phyloP scores from a whole-genome alignment of 2,329 filamentous ascomycete species.

The Mycosphaerella arachidis region DNA sequence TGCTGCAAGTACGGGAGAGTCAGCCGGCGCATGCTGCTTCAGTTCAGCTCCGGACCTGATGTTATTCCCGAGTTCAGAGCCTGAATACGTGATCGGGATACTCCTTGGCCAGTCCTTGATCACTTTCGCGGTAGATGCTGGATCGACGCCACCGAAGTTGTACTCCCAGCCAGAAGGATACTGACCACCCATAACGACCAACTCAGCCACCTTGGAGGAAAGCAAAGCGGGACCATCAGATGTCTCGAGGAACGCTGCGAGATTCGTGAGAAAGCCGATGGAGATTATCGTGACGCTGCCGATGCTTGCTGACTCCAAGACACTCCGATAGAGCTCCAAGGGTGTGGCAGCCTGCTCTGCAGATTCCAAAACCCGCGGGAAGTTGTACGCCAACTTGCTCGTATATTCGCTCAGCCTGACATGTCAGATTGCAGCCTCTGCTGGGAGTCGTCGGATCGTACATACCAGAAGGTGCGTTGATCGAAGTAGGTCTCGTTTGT shows the following conservation, averaged over 20 bases:
- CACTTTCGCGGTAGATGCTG: constrained; percentile 40
- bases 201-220: constrained; percentile 43
- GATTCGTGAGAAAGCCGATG: constrained; percentile 24
- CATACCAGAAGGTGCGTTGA: constrained; percentile 3
- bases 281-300: constrained; percentile 20
- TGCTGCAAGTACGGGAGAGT: constrained; percentile 13
- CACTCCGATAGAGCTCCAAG: constrained; percentile 9
- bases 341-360: constrained; percentile 11
- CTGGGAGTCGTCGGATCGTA: background rate
- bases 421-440: background rate
- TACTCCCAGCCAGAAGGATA: constrained; percentile 48
- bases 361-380: constrained; percentile 3
- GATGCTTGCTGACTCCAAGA: constrained; percentile 8
- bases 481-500: constrained; percentile 19
- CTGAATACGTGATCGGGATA: constrained; percentile 40
- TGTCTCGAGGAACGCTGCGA: constrained; percentile 47
- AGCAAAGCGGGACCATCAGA: constrained; percentile 42
- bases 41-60: constrained; percentile 41
- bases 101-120: constrained; percentile 43
- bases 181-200: constrained; percentile 51
- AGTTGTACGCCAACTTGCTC: constrained; percentile 16
- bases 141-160: constrained; percentile 47
- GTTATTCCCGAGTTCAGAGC: constrained; percentile 41
- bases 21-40: constrained; percentile 10
- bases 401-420: constrained; percentile 19